Evolutionary conservation across 1,139 yeast genomes (phyloP), one percentile per base, ranked within the genome.

Genomic region (Lodderomyces theae): DNA sequence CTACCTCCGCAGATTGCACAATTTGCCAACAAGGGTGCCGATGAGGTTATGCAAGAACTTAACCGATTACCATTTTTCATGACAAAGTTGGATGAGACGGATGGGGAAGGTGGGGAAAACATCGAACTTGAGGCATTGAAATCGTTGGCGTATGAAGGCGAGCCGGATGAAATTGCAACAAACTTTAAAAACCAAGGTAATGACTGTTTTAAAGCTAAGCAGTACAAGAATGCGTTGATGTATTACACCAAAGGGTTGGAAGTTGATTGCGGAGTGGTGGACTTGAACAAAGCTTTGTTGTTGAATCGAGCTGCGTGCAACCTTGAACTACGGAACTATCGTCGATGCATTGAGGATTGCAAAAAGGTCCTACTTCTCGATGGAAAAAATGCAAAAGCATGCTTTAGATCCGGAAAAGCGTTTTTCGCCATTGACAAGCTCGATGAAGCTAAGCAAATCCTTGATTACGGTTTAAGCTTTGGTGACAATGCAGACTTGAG

Each of bases 181-280:
- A 89, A 89, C 56, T 92, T 90, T 69, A 89, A 89, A 51, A 82
- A 78, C 48, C 97, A 92, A 58, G 99, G 98, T 9, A 92, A 94
- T 57, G 97, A 88, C 17, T 78, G 87, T 47, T 92, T 74, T 64
- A 82, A 78, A 58, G 69, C 66, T 6, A 86, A 83, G 51, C 79
- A 82, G 51, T 92, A 77, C 61, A 73, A 77, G 45, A 80, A 80
- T 49, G 99, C 98, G 0, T 67, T 87, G 34, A 83, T 78, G 41
- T 84, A 72, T 55, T 92, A 92, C 56, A 81, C 84, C 24, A 82
- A 86, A 57, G 97, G 95, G 1, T 54, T 94, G 19, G 89, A 81
- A 13, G 79, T 86, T 19, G 77, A 81, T 41, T 78, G 87, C 54
- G 76, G 69, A 7, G 83, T 71, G 13, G 62, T 63, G 12, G 43